Evolutionary conservation across 768 basidiomycete species (phyloP).

Genomic region (Plicaturopsis crispa): DNA sequence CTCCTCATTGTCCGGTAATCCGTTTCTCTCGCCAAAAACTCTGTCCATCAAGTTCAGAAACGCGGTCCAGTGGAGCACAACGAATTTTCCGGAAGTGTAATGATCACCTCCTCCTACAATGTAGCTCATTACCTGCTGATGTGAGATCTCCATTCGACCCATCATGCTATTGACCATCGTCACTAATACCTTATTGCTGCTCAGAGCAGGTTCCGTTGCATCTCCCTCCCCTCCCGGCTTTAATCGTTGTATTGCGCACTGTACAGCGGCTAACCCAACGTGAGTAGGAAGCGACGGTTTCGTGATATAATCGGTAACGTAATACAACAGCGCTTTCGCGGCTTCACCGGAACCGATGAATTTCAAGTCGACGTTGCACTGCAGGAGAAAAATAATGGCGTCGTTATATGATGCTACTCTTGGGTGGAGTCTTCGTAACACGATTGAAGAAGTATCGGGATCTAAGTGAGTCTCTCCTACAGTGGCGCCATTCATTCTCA

Average conservation of each 20-base stretch:
- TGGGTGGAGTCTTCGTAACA: constrained; percentile 4
- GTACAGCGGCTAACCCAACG: constrained; percentile 7
- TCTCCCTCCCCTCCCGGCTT: background rate
- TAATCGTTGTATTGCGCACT: background rate
- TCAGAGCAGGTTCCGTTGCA: background rate
- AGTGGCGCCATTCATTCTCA: background rate
- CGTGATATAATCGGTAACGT: constrained; percentile 31
- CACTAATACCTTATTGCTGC: background rate
- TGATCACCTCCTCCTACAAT: constrained; percentile 11
- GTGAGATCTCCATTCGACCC: constrained; percentile 9
- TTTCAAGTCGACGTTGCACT: constrained; percentile 20
- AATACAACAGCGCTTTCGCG: constrained; percentile 24
- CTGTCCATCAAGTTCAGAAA: no score
- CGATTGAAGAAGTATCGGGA: constrained; percentile 5
- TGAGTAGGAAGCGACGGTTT: constrained; percentile 17
- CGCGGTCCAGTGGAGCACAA: constrained; percentile 8
- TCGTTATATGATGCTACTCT: constrained; percentile 11
- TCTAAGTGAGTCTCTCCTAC: constrained; percentile 4
- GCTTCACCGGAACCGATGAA: constrained; percentile 24
- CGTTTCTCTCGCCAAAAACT: no score
- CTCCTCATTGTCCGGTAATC: no score
- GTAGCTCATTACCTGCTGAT: constrained; percentile 11
- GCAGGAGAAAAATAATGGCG: constrained; percentile 8
- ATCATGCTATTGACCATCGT: constrained; percentile 8
- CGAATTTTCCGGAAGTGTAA: constrained; percentile 8